Evolutionary conservation across 2,329 filamentous ascomycete genomes (phyloP).

Genomic region (Emmonsia crescens): DNA sequence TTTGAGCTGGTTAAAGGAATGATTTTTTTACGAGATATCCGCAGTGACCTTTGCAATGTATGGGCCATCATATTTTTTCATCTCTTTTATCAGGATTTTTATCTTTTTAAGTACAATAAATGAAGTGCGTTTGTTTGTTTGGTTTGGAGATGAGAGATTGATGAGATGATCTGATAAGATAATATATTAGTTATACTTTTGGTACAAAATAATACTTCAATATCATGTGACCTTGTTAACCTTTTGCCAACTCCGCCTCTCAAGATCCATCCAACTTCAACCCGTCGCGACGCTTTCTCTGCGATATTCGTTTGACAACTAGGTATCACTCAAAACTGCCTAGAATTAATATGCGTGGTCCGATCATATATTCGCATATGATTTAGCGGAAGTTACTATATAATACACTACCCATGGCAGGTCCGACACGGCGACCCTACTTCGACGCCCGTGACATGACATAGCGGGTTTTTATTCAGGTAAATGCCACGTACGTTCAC

Average conservation of each 20-base stretch:
- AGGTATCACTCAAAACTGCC: too few species aligned
- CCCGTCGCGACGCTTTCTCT: background rate
- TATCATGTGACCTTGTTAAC: background rate
- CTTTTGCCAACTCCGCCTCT: too few species aligned
- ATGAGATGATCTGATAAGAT: background rate
- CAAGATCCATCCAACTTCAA: background rate
- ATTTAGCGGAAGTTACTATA: background rate
- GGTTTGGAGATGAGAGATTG: too few species aligned
- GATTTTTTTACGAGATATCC: background rate
- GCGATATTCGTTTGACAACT: background rate
- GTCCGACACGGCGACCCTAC: background rate
- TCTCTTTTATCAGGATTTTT: too few species aligned
- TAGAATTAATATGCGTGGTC: background rate
- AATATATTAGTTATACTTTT: background rate
- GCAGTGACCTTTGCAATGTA: too few species aligned
- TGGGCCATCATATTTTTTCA: too few species aligned
- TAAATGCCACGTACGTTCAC: background rate
- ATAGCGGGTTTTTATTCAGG: background rate
- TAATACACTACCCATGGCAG: background rate
- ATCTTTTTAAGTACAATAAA: too few species aligned
- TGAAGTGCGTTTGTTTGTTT: too few species aligned
- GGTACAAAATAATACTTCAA: background rate
- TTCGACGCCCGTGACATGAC: background rate
- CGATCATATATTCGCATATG: background rate
- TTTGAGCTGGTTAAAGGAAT: background rate